Percentiles rank a stretch among this genome's conserved stretches.
Evolutionary conservation across 2,329 filamentous ascomycete species (phyloP).

Genomic region (Coniella vitis): DNA sequence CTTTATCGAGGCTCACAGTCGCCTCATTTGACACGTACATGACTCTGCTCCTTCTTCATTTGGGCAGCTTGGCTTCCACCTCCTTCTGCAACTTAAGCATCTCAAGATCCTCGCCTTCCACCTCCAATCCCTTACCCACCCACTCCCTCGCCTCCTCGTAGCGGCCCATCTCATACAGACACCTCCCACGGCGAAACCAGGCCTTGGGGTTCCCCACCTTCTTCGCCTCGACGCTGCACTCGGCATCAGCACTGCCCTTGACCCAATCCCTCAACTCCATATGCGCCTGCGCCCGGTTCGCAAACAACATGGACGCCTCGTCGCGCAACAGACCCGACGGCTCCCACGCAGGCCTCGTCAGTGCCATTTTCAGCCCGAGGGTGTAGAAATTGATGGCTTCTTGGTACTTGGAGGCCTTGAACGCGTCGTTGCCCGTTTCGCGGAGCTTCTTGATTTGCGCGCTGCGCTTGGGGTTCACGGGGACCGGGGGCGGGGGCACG

Average conservation of each 20-base stretch:
- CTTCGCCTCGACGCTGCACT: slow-evolving; percentile 83
- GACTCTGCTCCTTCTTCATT: slow-evolving; percentile 13
- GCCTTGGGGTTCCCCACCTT: slow-evolving; percentile 83
- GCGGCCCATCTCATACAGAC: slow-evolving; percentile 84
- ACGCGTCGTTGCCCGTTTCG: slow-evolving; percentile 76
- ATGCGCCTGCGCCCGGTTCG: slow-evolving; percentile 84
- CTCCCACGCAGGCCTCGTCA: slow-evolving; percentile 79
- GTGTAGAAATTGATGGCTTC: slow-evolving; percentile 79
- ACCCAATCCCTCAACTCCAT: slow-evolving; percentile 79
- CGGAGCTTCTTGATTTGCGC: slow-evolving; percentile 86
- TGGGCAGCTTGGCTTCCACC: slow-evolving; percentile 40
- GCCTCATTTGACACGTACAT: too few relatives aligned
- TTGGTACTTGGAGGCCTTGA: slow-evolving; percentile 66
- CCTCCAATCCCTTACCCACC: slow-evolving; percentile 70
- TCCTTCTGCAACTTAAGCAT: slow-evolving; percentile 58
- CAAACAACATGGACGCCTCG: slow-evolving; percentile 72
- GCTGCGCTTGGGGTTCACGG: slow-evolving; percentile 86
- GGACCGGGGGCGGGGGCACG: slow-evolving; percentile 77
- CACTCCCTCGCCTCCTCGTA: slow-evolving; percentile 76
- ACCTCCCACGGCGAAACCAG: slow-evolving; percentile 85
- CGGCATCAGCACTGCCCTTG: slow-evolving; percentile 80
- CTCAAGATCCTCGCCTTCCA: slow-evolving; percentile 66
- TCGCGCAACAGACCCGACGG: slow-evolving; percentile 76
- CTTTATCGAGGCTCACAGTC: too few relatives aligned
- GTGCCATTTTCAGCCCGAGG: slow-evolving; percentile 85